Evolutionary conservation across 495 filamentous ascomycete genomes (phyloP).

Genomic region (Aspergillus ellipticus): DNA sequence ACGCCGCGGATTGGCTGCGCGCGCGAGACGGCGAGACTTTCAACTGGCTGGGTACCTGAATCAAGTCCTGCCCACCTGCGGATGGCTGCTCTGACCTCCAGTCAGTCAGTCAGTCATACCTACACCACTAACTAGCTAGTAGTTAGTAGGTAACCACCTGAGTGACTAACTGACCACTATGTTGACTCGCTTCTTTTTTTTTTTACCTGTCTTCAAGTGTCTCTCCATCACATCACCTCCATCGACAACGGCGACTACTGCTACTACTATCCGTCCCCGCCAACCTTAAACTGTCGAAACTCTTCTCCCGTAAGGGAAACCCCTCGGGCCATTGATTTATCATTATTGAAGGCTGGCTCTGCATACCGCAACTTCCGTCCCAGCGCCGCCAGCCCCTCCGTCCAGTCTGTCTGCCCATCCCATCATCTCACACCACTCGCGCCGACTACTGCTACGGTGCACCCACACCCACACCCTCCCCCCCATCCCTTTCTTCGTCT

Average conservation of each 20-base stretch:
- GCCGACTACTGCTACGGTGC: not conserved
- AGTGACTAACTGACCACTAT: not conserved
- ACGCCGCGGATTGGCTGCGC: slow-evolving; percentile 16
- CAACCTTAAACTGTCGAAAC: not conserved
- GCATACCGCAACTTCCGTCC: slow-evolving; percentile 29
- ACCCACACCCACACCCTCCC: not conserved
- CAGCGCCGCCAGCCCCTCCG: slow-evolving; percentile 16
- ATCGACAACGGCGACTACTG: not conserved
- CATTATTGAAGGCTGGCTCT: slow-evolving; percentile 19
- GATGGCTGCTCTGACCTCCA: not conserved
- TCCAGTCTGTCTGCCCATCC: slow-evolving; percentile 11
- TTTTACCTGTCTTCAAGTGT: not conserved
- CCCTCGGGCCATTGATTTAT: slow-evolving; percentile 16
- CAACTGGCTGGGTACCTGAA: slow-evolving; percentile 2
- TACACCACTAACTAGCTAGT: too few species aligned
- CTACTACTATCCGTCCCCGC: slow-evolving; percentile 1
- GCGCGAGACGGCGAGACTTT: slow-evolving; percentile 13
- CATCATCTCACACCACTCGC: slow-evolving; percentile 2
- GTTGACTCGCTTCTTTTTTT: not conserved
- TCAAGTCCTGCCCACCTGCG: not conserved
- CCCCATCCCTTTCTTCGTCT: slow-evolving; percentile 23
- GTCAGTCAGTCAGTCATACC: not conserved
- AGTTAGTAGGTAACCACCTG: not conserved
- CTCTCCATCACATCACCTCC: not conserved
- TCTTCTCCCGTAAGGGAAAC: slow-evolving; percentile 21